Conservation (phyloP, 345 rosid genomes). For the Gossypioides kirkii region DNA sequence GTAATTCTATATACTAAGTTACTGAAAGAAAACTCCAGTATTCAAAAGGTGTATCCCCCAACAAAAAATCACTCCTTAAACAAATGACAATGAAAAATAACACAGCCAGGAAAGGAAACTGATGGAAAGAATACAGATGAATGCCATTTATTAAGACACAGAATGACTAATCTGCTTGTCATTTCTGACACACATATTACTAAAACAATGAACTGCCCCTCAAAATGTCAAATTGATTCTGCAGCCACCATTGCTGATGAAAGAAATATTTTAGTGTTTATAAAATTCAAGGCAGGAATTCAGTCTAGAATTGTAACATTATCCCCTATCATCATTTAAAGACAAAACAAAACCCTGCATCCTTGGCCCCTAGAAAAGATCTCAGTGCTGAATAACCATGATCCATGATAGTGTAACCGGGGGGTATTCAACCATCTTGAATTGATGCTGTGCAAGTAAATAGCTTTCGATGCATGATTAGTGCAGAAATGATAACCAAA, state of each 20-base stretch:
- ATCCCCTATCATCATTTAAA: neutral
- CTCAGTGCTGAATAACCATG: neutral
- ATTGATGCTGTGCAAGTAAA: neutral
- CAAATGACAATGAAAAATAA: neutral
- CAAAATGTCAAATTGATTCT: neutral
- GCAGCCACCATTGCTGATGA: neutral
- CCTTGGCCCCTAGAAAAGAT: neutral
- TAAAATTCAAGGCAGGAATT: neutral
- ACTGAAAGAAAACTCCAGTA: neutral
- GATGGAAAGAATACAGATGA: neutral
- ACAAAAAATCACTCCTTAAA: neutral
- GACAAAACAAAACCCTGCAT: neutral
- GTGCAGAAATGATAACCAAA: neutral
- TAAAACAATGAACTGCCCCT: neutral
- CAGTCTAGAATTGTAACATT: neutral
- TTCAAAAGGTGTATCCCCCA: neutral
- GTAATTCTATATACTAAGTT: neutral
- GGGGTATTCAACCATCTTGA: neutral
- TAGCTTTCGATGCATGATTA: neutral
- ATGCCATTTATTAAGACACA: neutral
- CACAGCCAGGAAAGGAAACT: neutral
- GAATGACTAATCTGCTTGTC: neutral
- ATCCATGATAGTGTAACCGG: neutral
- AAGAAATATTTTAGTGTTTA: neutral
- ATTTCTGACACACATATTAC: neutral